Evolutionary conservation across 2,329 filamentous ascomycete genomes (phyloP).

Genomic region (Aspergillus sp.): DNA sequence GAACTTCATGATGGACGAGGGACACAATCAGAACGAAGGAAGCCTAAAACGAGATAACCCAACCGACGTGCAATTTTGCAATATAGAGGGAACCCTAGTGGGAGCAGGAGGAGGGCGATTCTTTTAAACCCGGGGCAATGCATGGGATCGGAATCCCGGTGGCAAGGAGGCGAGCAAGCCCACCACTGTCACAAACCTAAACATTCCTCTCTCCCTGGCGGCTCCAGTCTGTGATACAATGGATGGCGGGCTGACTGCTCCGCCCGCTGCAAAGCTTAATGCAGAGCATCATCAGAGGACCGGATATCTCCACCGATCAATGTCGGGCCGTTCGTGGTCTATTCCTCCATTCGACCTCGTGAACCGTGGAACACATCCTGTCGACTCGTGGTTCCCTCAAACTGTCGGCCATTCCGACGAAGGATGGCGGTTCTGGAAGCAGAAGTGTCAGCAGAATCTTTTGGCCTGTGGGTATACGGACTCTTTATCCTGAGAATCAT

Average conservation of each 20-base stretch:
- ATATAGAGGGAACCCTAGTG: not conserved
- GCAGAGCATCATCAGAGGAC: not conserved
- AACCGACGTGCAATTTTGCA: not conserved
- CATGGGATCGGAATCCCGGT: not conserved
- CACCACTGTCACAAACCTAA: not conserved
- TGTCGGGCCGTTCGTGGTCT: not conserved
- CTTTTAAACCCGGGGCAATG: not conserved
- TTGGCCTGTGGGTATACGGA: too few relatives aligned
- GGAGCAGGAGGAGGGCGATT: too few relatives aligned
- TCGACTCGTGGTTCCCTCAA: too few relatives aligned
- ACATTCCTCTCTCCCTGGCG: not conserved
- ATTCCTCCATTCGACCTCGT: too few relatives aligned
- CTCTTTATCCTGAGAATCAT: too few relatives aligned
- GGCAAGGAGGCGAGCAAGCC: not conserved
- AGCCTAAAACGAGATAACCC: not conserved
- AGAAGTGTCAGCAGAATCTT: too few relatives aligned
- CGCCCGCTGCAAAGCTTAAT: not conserved
- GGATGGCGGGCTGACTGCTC: not conserved
- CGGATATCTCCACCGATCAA: not conserved
- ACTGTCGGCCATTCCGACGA: too few relatives aligned
- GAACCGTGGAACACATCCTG: too few relatives aligned
- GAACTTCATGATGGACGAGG: conserved; percentile 25
- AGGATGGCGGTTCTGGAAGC: too few relatives aligned
- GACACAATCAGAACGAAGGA: conserved; percentile 1
- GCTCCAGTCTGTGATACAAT: not conserved